Base-by-base conservation (phyloP, 2,329 filamentous ascomycete genomes). In the Diplodia corticola region DNA sequence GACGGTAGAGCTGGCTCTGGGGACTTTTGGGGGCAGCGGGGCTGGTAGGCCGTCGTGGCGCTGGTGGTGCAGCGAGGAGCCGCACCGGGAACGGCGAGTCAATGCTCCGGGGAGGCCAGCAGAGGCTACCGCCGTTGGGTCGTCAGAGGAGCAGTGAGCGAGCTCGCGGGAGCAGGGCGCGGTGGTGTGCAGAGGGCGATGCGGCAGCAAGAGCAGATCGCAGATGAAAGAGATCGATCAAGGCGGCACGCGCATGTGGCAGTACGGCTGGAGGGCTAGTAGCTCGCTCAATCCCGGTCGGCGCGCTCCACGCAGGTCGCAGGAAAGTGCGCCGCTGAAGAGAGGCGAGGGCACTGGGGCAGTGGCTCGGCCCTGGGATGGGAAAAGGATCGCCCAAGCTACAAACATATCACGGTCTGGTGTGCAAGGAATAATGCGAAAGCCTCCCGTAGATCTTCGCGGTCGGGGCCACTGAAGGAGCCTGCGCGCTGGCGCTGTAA, bases 71-170 rank as follows among this genome's bases (percentile, higher is more conserved):
- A 48, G 57, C 57, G 44, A 61, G 57, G 57, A 61, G 57, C 57
- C 57, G 57, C 57, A 35, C 57, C 57, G 57, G 57, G 37, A 61
- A 61, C 57, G 57, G 57, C 57, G 57, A 61, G 57, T 61, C 57
- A 49, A 60, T 24, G 26, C 57, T 17, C 57, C 40, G 57, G 28
- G 40, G n/a, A n/a, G 35, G 54, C 54, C 35, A 24, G 20, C 15
- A 60, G 24, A 33, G 24, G 24, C 24, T 44, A 44, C 28, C n/a
- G 57, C 40, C 13, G 20, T 35, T 33, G 37, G 57, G 20, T 24
- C 44, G 35, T n/a, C 35, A 15, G 30, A 28, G 10, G 5, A 12
- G 51, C 15, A 6, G 6, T 4, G 20, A 49, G 44, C 40, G 40
- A 28, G 4, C 15, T 28, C 57, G 44, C 44, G 26, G 57, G 2